These are phyloP conservation scores for Lasiosphaeria ovina DNA, from an alignment of 495 filamentous ascomycete genomes.

Conservation along the genomic window DNA sequence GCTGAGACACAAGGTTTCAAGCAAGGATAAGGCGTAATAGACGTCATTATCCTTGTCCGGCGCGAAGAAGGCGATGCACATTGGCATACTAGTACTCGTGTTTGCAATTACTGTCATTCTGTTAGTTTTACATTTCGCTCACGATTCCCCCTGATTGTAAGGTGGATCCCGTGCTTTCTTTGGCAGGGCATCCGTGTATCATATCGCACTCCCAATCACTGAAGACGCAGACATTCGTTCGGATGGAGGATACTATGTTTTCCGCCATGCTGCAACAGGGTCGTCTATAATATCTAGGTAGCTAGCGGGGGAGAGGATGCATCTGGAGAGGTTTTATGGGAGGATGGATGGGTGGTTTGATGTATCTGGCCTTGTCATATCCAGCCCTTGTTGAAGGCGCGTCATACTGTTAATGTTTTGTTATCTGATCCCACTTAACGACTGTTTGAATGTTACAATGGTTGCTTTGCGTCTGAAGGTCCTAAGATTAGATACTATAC, in stretches of 20 bases:
- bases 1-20: constrained; percentile 55
- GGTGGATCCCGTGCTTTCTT: constrained; percentile 21
- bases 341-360: background rate
- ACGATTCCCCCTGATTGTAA: constrained; percentile 39
- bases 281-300: constrained; percentile 3
- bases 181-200: constrained; percentile 14
- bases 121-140: constrained; percentile 25
- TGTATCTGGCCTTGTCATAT: constrained; percentile 3
- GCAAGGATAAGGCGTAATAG: constrained; percentile 30
- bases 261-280: constrained; percentile 7
- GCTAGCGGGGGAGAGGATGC: background rate
- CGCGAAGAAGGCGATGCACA: background rate
- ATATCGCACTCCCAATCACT: constrained; percentile 6
- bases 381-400: background rate
- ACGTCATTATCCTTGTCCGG: background rate
- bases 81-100: background rate
- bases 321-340: background rate
- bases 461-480: background rate
- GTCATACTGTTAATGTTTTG: constrained; percentile 12
- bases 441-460: constrained; percentile 4
- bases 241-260: constrained; percentile 9
- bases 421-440: constrained; percentile 2
- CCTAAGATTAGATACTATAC: background rate
- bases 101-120: constrained; percentile 9
- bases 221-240: constrained; percentile 1